Base-by-base conservation (phyloP, 2,329 filamentous ascomycete genomes). In the Aspergillus intermedius region DNA sequence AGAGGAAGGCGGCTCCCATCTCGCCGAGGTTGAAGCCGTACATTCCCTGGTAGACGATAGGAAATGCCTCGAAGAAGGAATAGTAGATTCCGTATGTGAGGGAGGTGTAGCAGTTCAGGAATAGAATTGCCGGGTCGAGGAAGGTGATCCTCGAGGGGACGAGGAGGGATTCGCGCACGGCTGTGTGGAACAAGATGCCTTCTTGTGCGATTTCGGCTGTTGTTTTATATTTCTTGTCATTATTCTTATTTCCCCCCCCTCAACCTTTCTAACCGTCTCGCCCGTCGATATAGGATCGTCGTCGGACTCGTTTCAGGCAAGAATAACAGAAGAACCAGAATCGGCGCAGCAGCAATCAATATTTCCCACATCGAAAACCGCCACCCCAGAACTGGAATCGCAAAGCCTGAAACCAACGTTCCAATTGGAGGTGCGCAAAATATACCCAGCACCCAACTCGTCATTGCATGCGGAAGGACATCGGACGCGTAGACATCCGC, bases 1-100 rank as follows among this genome's bases (percentile, higher is more conserved):
- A 77, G 39, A 80, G 68, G 68, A 84, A 84, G 39, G 80, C 74
- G 10, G 83, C 71, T 22, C 81, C 80, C 55, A 79, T 69, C 54
- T 81, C 62, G 28, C 80, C 80, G 5, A 78, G 63, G 50, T 73
- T 77, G 74, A 86, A 82, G 59, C 68, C 64, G 66, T 86, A 85
- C 54, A 76, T 70, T 19, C 72, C 73, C 2, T 74, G 73, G 60
- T 81, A 86, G 44, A 84, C 80, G 21, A 83, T 68, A 3, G 82
- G 81, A 63, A 86, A 85, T n/a, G 78, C 78, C 58, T 85, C 82
- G 60, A 86, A 86, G 64, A 77, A 85, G 13, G 70, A 70, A 53
- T 77, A 77, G 48, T 68, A 68, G 13, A 70, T 67, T 21, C 58
- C 66, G 48, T 69, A 86, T 55, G 80, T 76, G 55, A 84, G 74